A percentile compares a stretch with the other conserved stretches of the same genome.
Conservation (phyloP, 805 yeast genomes). For the Nakazawaea laoshanensis region DNA sequence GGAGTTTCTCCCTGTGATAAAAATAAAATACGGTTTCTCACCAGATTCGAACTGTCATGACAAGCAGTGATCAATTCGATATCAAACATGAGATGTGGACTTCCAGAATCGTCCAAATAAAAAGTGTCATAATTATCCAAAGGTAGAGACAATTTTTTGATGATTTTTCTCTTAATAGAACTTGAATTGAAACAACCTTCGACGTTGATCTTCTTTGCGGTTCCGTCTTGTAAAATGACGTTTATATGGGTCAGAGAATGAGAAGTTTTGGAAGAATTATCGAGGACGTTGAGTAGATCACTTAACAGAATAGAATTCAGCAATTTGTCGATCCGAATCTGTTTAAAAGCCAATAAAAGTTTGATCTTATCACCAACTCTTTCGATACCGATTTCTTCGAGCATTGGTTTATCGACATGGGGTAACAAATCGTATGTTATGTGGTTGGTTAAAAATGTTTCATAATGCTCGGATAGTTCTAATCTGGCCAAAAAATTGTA, state of each 20-base stretch:
- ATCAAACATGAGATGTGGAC: slow-evolving; percentile 48
- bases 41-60: slow-evolving; percentile 45
- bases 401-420: slow-evolving; percentile 53
- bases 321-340: slow-evolving; percentile 23
- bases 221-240: slow-evolving; percentile 70
- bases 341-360: slow-evolving; percentile 49
- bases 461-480: slow-evolving; percentile 7
- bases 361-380: slow-evolving; percentile 80
- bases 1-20: slow-evolving; percentile 63
- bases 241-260: slow-evolving; percentile 32
- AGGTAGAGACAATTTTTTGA: slow-evolving; percentile 49
- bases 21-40: slow-evolving; percentile 61
- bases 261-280: slow-evolving; percentile 1
- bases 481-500: slow-evolving; percentile 8
- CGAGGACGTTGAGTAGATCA: background rate
- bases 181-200: slow-evolving; percentile 77
- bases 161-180: slow-evolving; percentile 61
- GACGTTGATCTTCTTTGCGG: slow-evolving; percentile 58
- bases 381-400: slow-evolving; percentile 65
- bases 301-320: background rate
- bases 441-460: slow-evolving; percentile 30
- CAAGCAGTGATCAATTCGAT: slow-evolving; percentile 78
- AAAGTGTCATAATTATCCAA: too few species aligned
- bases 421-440: slow-evolving; percentile 48
- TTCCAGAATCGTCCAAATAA: slow-evolving; percentile 40